Percentiles rank a stretch among this genome's conserved stretches.
Evolutionary conservation across 257 asterid genomes (phyloP).

Genomic region (Solanum etuberosum): DNA sequence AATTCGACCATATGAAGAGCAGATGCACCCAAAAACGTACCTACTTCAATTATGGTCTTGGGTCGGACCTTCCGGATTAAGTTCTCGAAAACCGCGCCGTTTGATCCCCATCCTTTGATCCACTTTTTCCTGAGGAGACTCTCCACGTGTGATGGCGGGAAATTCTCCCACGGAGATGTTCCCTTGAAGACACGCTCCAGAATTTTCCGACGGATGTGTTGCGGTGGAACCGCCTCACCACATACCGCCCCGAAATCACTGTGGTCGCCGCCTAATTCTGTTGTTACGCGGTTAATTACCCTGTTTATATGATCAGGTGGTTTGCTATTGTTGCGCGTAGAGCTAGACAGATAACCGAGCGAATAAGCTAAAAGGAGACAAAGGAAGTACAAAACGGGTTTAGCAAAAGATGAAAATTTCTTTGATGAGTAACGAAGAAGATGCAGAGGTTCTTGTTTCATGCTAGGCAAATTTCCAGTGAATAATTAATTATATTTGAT

Average conservation of each 20-base stretch:
- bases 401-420: neutral
- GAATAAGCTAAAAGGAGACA: conserved; percentile 5
- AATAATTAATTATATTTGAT: neutral
- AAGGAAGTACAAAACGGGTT: neutral
- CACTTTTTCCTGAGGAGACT: conserved; percentile 19
- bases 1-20: conserved; percentile 49
- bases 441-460: conserved; percentile 12
- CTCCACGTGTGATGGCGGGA: conserved; percentile 36
- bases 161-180: conserved; percentile 41
- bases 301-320: neutral
- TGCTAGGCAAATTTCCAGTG: neutral
- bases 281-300: neutral
- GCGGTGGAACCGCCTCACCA: conserved; percentile 6
- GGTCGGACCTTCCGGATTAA: conserved; percentile 37
- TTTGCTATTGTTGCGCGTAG: neutral
- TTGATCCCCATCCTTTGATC: conserved; percentile 56
- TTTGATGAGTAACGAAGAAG: conserved; percentile 1
- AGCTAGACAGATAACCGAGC: neutral
- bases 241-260: conserved; percentile 16
- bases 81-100: conserved; percentile 45
- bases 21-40: conserved; percentile 62
- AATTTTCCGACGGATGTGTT: conserved; percentile 20
- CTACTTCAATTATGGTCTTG: conserved; percentile 44
- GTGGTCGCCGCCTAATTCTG: conserved; percentile 11
- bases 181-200: conserved; percentile 39